Evolutionary conservation across 306 rosid species (phyloP).

Genomic region (Cucumis cinereus): DNA sequence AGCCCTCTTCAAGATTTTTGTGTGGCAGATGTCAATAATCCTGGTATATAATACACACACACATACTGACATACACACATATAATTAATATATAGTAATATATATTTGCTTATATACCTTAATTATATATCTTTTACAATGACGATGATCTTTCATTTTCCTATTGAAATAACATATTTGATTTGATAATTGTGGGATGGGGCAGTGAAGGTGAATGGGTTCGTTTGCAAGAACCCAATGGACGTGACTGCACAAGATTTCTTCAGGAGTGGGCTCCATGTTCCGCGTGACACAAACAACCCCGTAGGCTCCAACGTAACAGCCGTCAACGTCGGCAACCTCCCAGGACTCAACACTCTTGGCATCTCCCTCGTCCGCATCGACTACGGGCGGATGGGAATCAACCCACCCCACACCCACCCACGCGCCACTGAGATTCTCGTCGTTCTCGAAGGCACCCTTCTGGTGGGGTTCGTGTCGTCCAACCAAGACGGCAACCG

Average conservation of each 20-base stretch:
- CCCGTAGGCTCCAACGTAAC: background rate
- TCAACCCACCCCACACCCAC: background rate
- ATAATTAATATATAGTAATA: too few species aligned
- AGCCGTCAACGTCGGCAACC: background rate
- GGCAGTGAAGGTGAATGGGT: constrained; percentile 16
- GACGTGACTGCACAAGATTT: constrained; percentile 13
- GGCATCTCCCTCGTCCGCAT: background rate
- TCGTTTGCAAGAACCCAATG: constrained; percentile 17
- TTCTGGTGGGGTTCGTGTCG: background rate
- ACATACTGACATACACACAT: too few species aligned
- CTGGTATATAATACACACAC: too few species aligned
- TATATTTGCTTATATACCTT: too few species aligned
- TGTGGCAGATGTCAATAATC: too few species aligned
- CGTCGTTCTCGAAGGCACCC: background rate
- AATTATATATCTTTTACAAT: too few species aligned
- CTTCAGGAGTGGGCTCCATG: constrained; percentile 10
- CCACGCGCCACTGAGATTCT: background rate
- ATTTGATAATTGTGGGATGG: background rate
- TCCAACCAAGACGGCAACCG: background rate
- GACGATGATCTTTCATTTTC: too few species aligned
- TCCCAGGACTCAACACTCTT: background rate
- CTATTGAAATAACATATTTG: background rate
- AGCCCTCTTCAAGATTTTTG: too few species aligned
- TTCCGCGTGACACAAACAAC: constrained; percentile 13
- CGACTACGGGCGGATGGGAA: background rate